Percentiles rank a stretch among this genome's conserved stretches.
Conservation (phyloP, 306 rosid species). For the Parietaria judaica region DNA sequence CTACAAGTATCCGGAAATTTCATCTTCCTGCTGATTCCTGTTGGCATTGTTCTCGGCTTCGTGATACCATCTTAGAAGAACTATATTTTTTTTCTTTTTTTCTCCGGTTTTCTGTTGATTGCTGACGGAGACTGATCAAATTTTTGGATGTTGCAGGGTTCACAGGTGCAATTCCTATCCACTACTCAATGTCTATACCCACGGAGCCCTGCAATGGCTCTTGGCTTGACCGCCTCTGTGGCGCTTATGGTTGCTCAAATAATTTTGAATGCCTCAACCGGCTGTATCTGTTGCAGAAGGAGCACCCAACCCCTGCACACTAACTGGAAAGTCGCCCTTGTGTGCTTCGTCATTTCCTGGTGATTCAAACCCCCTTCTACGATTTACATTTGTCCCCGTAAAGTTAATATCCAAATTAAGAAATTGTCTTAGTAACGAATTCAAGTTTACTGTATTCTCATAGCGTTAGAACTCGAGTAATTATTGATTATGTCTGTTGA, state of each 20-base stretch:
- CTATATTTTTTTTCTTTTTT: too few relatives aligned
- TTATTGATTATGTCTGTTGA: too few relatives aligned
- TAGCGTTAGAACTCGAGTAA: too few relatives aligned
- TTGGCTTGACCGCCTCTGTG: slow-evolving; percentile 72
- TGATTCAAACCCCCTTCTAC: slow-evolving; percentile 22
- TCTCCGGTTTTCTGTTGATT: too few relatives aligned
- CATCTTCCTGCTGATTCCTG: too few relatives aligned
- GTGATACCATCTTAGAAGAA: too few relatives aligned
- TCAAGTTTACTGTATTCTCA: too few relatives aligned
- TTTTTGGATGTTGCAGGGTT: slow-evolving; percentile 34
- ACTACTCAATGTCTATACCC: slow-evolving; percentile 51
- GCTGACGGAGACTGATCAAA: not conserved
- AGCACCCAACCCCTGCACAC: slow-evolving; percentile 38
- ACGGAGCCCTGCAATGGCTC: slow-evolving; percentile 72
- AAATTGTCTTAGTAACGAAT: too few relatives aligned
- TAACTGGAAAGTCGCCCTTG: slow-evolving; percentile 53
- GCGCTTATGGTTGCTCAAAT: slow-evolving; percentile 63
- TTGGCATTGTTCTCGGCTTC: too few relatives aligned
- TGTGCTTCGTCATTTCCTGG: slow-evolving; percentile 81
- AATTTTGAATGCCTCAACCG: slow-evolving; percentile 50
- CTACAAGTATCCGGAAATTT: too few relatives aligned
- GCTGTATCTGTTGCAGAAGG: slow-evolving; percentile 73
- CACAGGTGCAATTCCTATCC: slow-evolving; percentile 37
- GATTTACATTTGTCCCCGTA: not conserved
- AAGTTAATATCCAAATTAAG: too few relatives aligned